phyloP scores from a whole-genome alignment of 768 basidiomycete genomes.

The Lactarius vividus region DNA sequence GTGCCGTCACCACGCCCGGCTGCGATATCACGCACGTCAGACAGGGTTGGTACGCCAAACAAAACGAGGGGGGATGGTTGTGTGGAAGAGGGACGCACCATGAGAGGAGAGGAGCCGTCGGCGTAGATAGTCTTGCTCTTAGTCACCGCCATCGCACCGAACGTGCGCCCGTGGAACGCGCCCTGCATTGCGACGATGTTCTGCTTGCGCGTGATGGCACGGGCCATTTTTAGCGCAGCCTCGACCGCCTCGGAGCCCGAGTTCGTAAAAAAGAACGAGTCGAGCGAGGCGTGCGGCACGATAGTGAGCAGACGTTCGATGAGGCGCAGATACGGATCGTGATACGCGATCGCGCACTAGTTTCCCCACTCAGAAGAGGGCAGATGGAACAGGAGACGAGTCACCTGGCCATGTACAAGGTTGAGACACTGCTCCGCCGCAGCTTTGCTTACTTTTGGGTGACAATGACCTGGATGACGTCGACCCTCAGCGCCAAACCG shows the following conservation, averaged over 20 bases:
- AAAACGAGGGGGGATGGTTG: background rate
- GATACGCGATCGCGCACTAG: conserved; percentile 87
- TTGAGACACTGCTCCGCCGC: conserved; percentile 86
- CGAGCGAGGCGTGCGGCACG: conserved; percentile 88
- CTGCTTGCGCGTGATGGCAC: conserved; percentile 71
- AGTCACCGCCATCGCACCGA: conserved; percentile 92
- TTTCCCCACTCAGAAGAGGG: conserved; percentile 1
- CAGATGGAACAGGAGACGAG: background rate
- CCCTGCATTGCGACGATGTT: conserved; percentile 94
- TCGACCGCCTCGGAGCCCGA: conserved; percentile 94
- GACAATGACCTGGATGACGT: conserved; percentile 67
- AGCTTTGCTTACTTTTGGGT: conserved; percentile 81
- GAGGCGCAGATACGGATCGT: conserved; percentile 81
- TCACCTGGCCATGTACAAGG: conserved; percentile 75
- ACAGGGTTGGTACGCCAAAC: background rate
- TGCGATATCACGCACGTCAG: conserved; percentile 32
- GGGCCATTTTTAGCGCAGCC: conserved; percentile 84
- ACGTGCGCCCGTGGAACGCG: conserved; percentile 90
- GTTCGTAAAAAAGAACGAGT: conserved; percentile 98
- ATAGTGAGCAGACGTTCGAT: conserved; percentile 80
- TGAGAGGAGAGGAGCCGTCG: conserved; percentile 71
- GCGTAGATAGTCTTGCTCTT: conserved; percentile 91
- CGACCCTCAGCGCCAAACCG: background rate
- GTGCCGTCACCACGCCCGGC: conserved; percentile 79
- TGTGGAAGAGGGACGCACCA: conserved; percentile 49